A percentile compares a stretch with the other conserved stretches of the same genome.
These are phyloP conservation scores for Jamesozyma lodderae DNA, from an alignment of 805 yeast species.

Conservation along the genomic window DNA sequence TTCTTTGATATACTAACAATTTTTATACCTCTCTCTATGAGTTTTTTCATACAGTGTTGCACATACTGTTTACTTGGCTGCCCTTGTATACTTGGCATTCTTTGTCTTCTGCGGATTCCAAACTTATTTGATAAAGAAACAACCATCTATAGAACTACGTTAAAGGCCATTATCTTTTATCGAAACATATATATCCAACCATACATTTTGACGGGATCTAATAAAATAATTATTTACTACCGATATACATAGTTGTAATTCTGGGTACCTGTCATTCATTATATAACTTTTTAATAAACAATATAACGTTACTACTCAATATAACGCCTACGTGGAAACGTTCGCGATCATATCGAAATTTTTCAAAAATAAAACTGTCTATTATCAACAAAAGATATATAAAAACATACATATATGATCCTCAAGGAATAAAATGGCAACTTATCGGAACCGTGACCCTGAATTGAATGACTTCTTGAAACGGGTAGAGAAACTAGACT, in stretches of 20 bases:
- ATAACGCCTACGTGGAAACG: too few relatives aligned
- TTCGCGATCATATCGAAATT: too few relatives aligned
- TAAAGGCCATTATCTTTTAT: conserved; percentile 8
- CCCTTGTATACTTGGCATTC: conserved; percentile 67
- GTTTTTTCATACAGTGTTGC: conserved; percentile 49
- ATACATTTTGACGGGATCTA: background rate
- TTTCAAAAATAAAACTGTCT: too few relatives aligned
- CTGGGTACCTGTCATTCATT: too few relatives aligned
- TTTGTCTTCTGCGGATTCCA: conserved; percentile 89
- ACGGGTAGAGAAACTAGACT: conserved; percentile 24
- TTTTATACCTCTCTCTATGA: background rate
- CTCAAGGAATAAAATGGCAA: background rate
- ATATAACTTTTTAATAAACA: too few relatives aligned
- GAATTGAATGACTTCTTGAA: conserved; percentile 20
- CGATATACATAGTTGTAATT: too few relatives aligned
- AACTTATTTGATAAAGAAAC: conserved; percentile 52
- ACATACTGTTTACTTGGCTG: conserved; percentile 82
- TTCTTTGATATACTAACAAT: background rate
- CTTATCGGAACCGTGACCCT: conserved; percentile 8
- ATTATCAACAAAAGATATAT: too few relatives aligned
- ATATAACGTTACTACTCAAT: too few relatives aligned
- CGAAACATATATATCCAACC: background rate
- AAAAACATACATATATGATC: too few relatives aligned
- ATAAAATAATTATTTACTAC: background rate
- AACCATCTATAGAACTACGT: conserved; percentile 51